phyloP scores from a whole-genome alignment of 352 stramenopile species.

The Globisporangium parvum region DNA sequence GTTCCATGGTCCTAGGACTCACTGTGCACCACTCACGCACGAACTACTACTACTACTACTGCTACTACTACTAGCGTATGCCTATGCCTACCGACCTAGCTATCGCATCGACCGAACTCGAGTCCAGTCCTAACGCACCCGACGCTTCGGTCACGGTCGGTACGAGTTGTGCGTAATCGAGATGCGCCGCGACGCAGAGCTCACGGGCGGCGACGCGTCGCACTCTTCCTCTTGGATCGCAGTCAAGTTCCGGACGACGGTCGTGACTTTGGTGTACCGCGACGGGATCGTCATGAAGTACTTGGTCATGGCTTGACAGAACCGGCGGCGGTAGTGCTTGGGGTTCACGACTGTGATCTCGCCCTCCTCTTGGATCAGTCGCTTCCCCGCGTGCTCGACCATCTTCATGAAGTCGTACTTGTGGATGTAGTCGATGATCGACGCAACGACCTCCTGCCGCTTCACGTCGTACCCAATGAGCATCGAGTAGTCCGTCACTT shows the following conservation, averaged over 20 bases:
- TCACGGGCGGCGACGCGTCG: slow-evolving; percentile 13
- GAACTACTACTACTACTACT: too few relatives aligned
- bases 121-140: too few relatives aligned
- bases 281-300: slow-evolving; percentile 87
- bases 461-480: slow-evolving; percentile 83
- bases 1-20: too few relatives aligned
- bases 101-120: too few relatives aligned
- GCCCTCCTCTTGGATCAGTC: slow-evolving; percentile 84
- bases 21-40: too few relatives aligned
- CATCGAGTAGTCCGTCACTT: slow-evolving; percentile 87
- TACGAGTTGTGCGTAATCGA: slow-evolving; percentile 10
- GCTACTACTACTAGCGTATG: too few relatives aligned
- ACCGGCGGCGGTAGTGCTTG: slow-evolving; percentile 83
- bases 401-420: slow-evolving; percentile 91
- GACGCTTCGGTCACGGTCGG: not conserved
- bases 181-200: slow-evolving; percentile 13
- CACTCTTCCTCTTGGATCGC: slow-evolving; percentile 15
- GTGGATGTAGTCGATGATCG: slow-evolving; percentile 89
- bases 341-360: slow-evolving; percentile 87
- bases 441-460: slow-evolving; percentile 82
- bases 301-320: slow-evolving; percentile 85
- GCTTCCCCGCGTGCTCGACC: slow-evolving; percentile 84
- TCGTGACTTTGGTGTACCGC: slow-evolving; percentile 81
- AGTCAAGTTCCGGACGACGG: slow-evolving; percentile 40
- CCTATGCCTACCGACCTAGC: too few relatives aligned